Evolutionary conservation across 192 early-diverging fungal species (phyloP).

Genomic region (Podila horticola): DNA sequence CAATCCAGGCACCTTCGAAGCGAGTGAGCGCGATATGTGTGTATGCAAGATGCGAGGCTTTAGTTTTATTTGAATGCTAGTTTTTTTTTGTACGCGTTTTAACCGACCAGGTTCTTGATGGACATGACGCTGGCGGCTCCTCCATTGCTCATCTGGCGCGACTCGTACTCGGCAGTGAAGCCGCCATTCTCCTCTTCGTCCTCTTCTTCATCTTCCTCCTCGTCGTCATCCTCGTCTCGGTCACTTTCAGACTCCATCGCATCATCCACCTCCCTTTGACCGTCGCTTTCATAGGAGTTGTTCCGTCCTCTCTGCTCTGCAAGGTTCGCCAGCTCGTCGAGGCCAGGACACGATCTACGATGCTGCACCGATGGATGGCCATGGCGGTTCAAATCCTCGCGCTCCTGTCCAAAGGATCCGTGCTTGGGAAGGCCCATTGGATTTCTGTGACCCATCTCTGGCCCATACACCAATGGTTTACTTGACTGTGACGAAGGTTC

Average conservation of each 20-base stretch:
- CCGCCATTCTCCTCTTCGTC: neutral
- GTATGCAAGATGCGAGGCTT: too few relatives aligned
- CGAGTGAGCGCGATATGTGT: too few relatives aligned
- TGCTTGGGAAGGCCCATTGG: too few relatives aligned
- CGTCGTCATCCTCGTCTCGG: slow-evolving; percentile 6
- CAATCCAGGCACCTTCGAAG: too few relatives aligned
- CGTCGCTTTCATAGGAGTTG: neutral
- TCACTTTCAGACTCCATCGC: slow-evolving; percentile 5
- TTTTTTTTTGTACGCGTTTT: neutral
- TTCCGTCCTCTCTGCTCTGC: neutral
- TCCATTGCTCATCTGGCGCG: neutral
- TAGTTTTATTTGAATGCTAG: neutral
- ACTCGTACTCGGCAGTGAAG: neutral
- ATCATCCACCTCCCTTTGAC: slow-evolving; percentile 1
- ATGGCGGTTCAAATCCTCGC: too few relatives aligned
- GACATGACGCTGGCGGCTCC: slow-evolving; percentile 28
- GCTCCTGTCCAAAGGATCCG: too few relatives aligned
- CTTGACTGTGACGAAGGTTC: neutral
- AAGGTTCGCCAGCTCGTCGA: slow-evolving; percentile 1
- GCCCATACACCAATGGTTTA: too few relatives aligned
- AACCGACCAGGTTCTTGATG: slow-evolving; percentile 33
- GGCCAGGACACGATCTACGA: neutral
- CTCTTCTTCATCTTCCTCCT: neutral
- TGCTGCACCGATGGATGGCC: too few relatives aligned
- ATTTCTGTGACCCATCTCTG: too few relatives aligned